These are phyloP conservation scores for Rhynchospora tenuis DNA, from an alignment of 176 grass and related monocot genomes.

Conservation along the genomic window DNA sequence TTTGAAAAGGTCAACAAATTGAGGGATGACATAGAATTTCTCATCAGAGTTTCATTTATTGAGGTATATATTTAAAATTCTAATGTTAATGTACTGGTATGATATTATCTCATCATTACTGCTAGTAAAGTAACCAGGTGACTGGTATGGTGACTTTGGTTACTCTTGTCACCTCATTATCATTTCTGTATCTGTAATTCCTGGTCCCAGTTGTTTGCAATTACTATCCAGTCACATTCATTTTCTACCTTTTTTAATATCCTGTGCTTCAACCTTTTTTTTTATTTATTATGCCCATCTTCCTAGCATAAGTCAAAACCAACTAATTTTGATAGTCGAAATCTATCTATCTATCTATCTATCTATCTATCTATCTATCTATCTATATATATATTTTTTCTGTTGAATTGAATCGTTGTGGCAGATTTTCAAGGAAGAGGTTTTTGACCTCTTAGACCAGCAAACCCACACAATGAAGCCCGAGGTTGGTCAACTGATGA, in stretches of 20 bases:
- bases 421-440: constrained; percentile 99
- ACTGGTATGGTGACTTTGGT: not conserved
- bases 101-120: not conserved
- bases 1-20: constrained; percentile 62
- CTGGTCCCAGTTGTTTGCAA: not conserved
- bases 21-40: constrained; percentile 54
- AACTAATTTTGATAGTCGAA: not conserved
- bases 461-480: constrained; percentile 37
- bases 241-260: not conserved
- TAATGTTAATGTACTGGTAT: not conserved
- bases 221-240: not conserved
- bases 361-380: too few species aligned
- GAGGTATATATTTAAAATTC: constrained; percentile 43
- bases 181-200: not conserved
- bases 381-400: not conserved
- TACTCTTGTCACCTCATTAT: not conserved
- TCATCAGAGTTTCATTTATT: constrained; percentile 95
- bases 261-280: not conserved
- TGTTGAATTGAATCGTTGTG: constrained; percentile 16
- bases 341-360: not conserved
- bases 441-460: constrained; percentile 80
- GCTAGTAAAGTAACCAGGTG: constrained; percentile 3
- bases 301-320: not conserved
- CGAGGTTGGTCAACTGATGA: constrained; percentile 42
- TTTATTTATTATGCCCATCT: not conserved